Evolutionary conservation across 805 yeast species (phyloP), one percentile per base, ranked within the genome.

Genomic region (Candida tallmaniae): DNA sequence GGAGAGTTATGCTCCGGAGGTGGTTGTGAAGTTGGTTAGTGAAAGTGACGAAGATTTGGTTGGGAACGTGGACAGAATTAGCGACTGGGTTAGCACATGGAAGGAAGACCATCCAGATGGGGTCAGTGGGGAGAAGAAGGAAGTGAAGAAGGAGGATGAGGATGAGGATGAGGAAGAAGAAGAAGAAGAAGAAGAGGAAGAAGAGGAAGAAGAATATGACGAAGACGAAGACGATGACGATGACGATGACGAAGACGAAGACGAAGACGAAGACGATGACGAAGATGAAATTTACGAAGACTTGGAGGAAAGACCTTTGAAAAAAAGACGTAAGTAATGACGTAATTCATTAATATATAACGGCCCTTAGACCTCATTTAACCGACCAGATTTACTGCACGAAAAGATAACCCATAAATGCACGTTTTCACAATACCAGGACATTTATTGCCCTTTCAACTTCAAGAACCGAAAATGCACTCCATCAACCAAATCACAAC

Each of bases 71-170:
- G 81, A 75, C 12, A 70, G 97, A 47, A 72, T 93, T 6, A 62
- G 59, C 1, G 70, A 70, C 6, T 93, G 98, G 97, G 65, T 73
- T 14, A 71, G 73, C 27, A 71, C 73, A 46, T 93, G 97, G 97
- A 58, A 70, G 18, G 54, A 62, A 25, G 84, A 84, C 52, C 62
- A 56, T 37, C 49, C 50, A 10, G 43, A 55, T 2, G 68, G 68
- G 2, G 66, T 57, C 5, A 46, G 57, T 28, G 60, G 57, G 34
- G 65, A 51, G 31, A 45, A 50, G 29, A 51, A 48, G 8, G 6
- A 36, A 2, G 46, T 13, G 6, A 40, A 19, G 9, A 50, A 36
- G 6, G 42, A 31, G 8, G 51, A 44, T 4, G 48, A 45, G 10
- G 39, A 38, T 2, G 42, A 32, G 6, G 41, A 36, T 2, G 44